phyloP scores from a whole-genome alignment of 2,329 filamentous ascomycete genomes.

The Pseudocercospora crystallina region DNA sequence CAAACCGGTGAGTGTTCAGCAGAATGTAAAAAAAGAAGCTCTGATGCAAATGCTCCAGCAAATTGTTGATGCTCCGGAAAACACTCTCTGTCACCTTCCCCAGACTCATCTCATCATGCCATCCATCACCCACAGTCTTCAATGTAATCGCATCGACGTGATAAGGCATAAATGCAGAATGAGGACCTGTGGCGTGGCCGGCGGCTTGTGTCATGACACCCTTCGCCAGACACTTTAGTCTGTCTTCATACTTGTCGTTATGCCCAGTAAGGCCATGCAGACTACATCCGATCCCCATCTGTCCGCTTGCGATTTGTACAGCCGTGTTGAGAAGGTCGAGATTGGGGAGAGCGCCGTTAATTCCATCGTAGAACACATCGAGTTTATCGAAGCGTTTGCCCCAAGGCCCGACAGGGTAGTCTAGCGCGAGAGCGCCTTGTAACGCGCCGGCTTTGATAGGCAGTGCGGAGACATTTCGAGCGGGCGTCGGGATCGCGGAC shows the following conservation, averaged over 20 bases:
- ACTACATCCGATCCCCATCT: constrained; percentile 83
- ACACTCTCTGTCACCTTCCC: constrained; percentile 86
- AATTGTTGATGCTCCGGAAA: constrained; percentile 90
- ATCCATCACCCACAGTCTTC: constrained; percentile 84
- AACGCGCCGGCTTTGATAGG: constrained; percentile 90
- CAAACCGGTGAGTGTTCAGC: constrained; percentile 87
- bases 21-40: constrained; percentile 99
- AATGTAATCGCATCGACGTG: constrained; percentile 95
- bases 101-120: constrained; percentile 97
- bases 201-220: constrained; percentile 92
- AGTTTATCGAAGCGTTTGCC: constrained; percentile 81
- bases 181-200: constrained; percentile 83
- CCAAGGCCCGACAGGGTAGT: constrained; percentile 71
- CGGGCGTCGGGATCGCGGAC: constrained; percentile 61
- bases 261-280: constrained; percentile 85
- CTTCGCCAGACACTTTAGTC: constrained; percentile 82
- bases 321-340: constrained; percentile 95
- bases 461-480: constrained; percentile 63
- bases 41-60: constrained; percentile 94
- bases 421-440: constrained; percentile 89
- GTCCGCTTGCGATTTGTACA: constrained; percentile 79
- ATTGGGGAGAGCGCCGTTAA: constrained; percentile 94
- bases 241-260: constrained; percentile 73
- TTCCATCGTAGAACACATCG: constrained; percentile 90
- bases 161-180: constrained; percentile 96